phyloP scores from a whole-genome alignment of 2,329 filamentous ascomycete genomes.

The Hymenoscyphus occultus region DNA sequence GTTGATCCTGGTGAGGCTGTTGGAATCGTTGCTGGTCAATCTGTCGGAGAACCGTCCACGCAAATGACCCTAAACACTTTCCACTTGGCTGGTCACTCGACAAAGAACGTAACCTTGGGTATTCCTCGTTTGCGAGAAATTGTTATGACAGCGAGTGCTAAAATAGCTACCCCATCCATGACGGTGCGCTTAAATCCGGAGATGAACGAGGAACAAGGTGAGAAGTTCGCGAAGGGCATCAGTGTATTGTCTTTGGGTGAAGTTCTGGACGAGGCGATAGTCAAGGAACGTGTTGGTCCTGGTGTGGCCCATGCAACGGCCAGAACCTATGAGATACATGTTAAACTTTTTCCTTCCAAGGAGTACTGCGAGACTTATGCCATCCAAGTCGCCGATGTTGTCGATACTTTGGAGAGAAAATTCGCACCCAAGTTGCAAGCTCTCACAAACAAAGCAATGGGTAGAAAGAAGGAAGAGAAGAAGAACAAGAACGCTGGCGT shows the following conservation, averaged over 20 bases:
- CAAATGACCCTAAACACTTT: conserved; percentile 99
- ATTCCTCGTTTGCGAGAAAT: conserved; percentile 97
- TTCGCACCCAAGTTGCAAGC: conserved; percentile 71
- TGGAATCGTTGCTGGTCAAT: conserved; percentile 94
- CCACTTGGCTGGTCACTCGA: conserved; percentile 96
- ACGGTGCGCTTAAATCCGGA: conserved; percentile 75
- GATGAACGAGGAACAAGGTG: conserved; percentile 63
- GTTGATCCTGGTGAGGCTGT: conserved; percentile 96
- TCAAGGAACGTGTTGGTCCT: conserved; percentile 75
- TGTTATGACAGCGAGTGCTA: conserved; percentile 89
- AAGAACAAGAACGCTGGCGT: conserved; percentile 63
- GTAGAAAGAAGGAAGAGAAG: conserved; percentile 71
- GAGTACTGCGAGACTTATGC: conserved; percentile 87
- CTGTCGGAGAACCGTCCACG: conserved; percentile 93
- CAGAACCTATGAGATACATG: conserved; percentile 78
- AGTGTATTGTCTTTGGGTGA: conserved; percentile 81
- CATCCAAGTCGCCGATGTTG: conserved; percentile 74
- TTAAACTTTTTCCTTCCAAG: conserved; percentile 78
- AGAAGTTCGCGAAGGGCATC: conserved; percentile 87
- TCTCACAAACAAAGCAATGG: conserved; percentile 71
- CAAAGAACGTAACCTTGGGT: conserved; percentile 98
- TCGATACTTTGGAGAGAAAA: conserved; percentile 74
- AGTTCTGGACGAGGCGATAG: conserved; percentile 75
- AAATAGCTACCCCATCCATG: conserved; percentile 90
- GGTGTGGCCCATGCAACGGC: conserved; percentile 67